phyloP scores from a whole-genome alignment of 2,329 filamentous ascomycete genomes.

The Stachybotrys elegans region DNA sequence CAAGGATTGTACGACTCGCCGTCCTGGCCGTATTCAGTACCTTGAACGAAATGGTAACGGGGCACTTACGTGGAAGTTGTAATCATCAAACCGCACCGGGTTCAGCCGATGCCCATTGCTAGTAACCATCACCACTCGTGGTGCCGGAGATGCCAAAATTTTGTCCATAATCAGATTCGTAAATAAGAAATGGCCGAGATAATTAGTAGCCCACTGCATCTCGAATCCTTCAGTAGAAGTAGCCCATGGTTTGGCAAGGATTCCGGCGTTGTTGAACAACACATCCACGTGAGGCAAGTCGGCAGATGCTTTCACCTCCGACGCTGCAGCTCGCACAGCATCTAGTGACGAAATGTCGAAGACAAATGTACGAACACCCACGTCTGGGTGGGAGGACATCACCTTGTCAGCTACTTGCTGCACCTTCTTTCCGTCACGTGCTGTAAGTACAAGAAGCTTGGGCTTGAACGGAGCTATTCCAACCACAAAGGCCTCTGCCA shows the following conservation, averaged over 20 bases:
- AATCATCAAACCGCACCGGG: neutral
- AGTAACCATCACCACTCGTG: neutral
- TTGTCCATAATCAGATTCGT: constrained; percentile 23
- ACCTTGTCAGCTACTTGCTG: too few species aligned
- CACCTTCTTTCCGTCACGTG: too few species aligned
- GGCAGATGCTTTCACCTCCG: constrained; percentile 20
- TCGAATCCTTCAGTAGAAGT: constrained; percentile 33
- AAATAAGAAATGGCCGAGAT: constrained; percentile 4
- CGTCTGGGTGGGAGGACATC: too few species aligned
- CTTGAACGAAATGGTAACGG: neutral
- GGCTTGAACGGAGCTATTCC: constrained; percentile 33
- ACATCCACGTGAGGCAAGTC: constrained; percentile 25
- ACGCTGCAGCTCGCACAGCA: constrained; percentile 30
- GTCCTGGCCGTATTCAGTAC: neutral
- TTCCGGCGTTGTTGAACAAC: constrained; percentile 39
- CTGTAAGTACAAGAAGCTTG: too few species aligned
- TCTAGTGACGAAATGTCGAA: constrained; percentile 33
- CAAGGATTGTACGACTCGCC: constrained; percentile 11
- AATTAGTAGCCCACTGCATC: constrained; percentile 3
- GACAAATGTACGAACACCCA: too few species aligned
- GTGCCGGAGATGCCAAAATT: neutral
- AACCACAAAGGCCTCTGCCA: constrained; percentile 30
- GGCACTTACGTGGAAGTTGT: neutral
- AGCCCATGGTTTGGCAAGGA: constrained; percentile 31
- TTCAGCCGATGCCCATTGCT: neutral